Percentiles rank a stretch among this genome's conserved stretches.
Evolutionary conservation across 1,139 yeast species (phyloP).

Genomic region (Candida pseudoviswanathii): DNA sequence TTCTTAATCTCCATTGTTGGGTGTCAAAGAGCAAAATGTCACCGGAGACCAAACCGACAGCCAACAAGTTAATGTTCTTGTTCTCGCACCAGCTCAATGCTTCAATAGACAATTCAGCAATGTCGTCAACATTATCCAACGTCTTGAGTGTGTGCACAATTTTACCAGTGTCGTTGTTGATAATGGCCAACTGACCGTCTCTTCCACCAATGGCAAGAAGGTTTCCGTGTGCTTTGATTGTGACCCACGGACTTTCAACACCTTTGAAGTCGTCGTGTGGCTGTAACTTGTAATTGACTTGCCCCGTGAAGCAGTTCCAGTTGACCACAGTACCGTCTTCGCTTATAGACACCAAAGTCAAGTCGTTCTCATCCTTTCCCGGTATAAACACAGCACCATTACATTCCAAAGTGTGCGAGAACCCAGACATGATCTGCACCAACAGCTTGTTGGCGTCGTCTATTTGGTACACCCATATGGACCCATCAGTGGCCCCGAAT

Average conservation of each 20-base stretch:
- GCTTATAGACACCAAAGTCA: slow-evolving; percentile 74
- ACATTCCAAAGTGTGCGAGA: slow-evolving; percentile 77
- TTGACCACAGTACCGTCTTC: slow-evolving; percentile 85
- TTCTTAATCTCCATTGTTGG: slow-evolving; percentile 84
- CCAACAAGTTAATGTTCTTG: slow-evolving; percentile 60
- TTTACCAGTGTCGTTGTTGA: slow-evolving; percentile 74
- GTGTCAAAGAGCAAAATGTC: slow-evolving; percentile 80
- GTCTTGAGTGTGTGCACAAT: slow-evolving; percentile 67
- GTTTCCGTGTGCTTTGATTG: slow-evolving; percentile 51
- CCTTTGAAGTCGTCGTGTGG: slow-evolving; percentile 67
- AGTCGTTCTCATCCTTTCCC: slow-evolving; percentile 59
- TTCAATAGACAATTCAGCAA: slow-evolving; percentile 81
- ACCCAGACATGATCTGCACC: slow-evolving; percentile 77
- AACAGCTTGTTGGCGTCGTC: slow-evolving; percentile 55
- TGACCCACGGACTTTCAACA: slow-evolving; percentile 85
- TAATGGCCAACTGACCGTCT: slow-evolving; percentile 79
- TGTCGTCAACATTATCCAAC: slow-evolving; percentile 61
- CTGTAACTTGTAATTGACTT: slow-evolving; percentile 63
- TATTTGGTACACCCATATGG: slow-evolving; percentile 90
- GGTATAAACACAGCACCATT: slow-evolving; percentile 75
- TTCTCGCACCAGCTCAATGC: slow-evolving; percentile 79
- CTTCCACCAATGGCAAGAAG: slow-evolving; percentile 77
- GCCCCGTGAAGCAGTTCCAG: slow-evolving; percentile 88
- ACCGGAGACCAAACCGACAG: slow-evolving; percentile 89
- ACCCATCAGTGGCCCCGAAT: slow-evolving; percentile 92